phyloP scores from a whole-genome alignment of 805 yeast genomes.

The Zygosaccharomyces bisporus region DNA sequence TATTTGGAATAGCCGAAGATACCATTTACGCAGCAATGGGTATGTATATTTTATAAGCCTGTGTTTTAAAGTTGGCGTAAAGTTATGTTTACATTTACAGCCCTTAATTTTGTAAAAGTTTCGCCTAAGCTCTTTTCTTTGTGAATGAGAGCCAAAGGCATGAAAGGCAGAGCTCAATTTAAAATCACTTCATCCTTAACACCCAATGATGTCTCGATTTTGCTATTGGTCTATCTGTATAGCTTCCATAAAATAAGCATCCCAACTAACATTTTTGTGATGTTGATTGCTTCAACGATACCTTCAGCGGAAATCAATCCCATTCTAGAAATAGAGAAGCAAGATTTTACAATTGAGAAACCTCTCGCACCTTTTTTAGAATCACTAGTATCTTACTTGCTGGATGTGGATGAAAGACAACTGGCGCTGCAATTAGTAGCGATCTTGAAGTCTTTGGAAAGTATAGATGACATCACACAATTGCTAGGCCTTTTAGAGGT shows the following conservation, averaged over 20 bases:
- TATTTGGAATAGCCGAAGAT: conserved; percentile 62
- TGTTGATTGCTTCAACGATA: conserved; percentile 23
- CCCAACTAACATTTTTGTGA: conserved; percentile 16
- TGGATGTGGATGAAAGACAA: conserved; percentile 9
- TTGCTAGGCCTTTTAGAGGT: conserved; percentile 11
- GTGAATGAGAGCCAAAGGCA: not conserved
- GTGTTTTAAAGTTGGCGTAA: not conserved
- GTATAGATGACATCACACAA: conserved; percentile 16
- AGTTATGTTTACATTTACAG: not conserved
- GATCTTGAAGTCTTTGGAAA: conserved; percentile 12
- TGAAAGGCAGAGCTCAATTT: conserved; percentile 6
- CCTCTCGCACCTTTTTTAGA: conserved; percentile 25
- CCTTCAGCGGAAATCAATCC: conserved; percentile 20
- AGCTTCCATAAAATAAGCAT: conserved; percentile 13
- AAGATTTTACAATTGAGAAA: conserved; percentile 8
- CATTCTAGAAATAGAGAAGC: conserved; percentile 15
- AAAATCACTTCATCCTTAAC: conserved; percentile 16
- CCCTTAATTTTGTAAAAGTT: not conserved
- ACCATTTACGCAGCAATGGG: not conserved
- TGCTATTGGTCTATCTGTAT: conserved; percentile 23
- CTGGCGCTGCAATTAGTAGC: conserved; percentile 12
- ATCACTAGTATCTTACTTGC: conserved; percentile 9
- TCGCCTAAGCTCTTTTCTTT: not conserved
- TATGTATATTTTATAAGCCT: not conserved
- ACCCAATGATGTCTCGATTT: conserved; percentile 28